Percentiles rank a stretch among this genome's conserved stretches.
phyloP scores from a whole-genome alignment of 2,329 filamentous ascomycete species.

The Exserohilum turcica region DNA sequence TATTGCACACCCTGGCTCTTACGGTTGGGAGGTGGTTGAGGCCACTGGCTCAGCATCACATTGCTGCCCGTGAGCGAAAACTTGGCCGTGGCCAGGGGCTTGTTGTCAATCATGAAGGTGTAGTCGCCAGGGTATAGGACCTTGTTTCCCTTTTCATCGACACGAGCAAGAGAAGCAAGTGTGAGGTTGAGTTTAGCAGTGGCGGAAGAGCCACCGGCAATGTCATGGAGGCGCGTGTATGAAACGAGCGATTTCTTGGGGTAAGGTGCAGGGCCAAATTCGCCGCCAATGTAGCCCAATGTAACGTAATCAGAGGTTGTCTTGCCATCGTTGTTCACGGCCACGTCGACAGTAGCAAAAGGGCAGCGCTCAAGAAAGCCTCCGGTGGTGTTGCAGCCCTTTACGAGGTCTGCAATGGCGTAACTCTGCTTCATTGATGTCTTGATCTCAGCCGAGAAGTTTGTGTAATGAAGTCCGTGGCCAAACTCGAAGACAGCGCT shows the following conservation, averaged over 20 bases:
- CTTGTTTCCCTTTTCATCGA: constrained; percentile 57
- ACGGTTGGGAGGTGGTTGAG: constrained; percentile 31
- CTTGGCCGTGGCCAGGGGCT: constrained; percentile 18
- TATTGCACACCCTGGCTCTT: constrained; percentile 24
- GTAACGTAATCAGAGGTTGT: constrained; percentile 59
- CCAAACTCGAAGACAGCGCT: constrained; percentile 60
- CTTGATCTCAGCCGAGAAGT: constrained; percentile 49
- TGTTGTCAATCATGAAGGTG: constrained; percentile 31
- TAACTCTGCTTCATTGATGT: constrained; percentile 18
- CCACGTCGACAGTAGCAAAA: constrained; percentile 49
- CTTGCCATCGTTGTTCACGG: constrained; percentile 56
- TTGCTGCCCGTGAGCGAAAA: constrained; percentile 34
- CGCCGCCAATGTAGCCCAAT: constrained; percentile 57
- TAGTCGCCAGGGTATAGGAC: constrained; percentile 63
- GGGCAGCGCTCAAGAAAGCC: constrained; percentile 48
- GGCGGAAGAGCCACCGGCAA: constrained; percentile 44
- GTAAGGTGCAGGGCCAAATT: constrained; percentile 57
- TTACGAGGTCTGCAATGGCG: constrained; percentile 20
- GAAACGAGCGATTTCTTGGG: constrained; percentile 60
- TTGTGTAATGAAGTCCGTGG: constrained; percentile 64
- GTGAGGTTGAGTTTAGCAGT: constrained; percentile 53
- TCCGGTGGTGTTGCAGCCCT: constrained; percentile 44
- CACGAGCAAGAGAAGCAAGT: constrained; percentile 57
- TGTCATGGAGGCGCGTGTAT: constrained; percentile 54
- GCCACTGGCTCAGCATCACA: constrained; percentile 36